A percentile compares a stretch with the other conserved stretches of the same genome.
Conservation (phyloP, 345 rosid genomes). For the Excoecaria agallocha region DNA sequence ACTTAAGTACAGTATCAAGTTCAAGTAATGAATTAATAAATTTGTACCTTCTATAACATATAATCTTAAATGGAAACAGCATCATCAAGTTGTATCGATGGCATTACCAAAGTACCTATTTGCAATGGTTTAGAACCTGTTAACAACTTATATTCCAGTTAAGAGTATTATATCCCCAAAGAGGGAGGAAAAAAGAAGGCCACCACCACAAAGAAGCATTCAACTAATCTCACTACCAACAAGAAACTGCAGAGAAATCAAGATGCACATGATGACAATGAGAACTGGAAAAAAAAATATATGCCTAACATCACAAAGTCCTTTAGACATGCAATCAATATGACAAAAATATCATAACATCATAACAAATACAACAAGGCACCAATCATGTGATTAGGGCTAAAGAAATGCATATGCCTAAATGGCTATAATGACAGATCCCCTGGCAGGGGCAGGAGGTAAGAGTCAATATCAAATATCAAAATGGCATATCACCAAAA, state of each 20-base stretch:
- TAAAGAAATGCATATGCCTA: background rate
- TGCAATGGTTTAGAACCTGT: conserved; percentile 66
- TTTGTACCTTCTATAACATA: conserved; percentile 59
- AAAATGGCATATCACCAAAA: background rate
- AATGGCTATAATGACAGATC: background rate
- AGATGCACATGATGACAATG: background rate
- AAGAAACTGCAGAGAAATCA: conserved; percentile 1
- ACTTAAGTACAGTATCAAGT: conserved; percentile 24
- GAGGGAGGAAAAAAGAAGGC: conserved; percentile 13
- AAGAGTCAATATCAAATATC: too few species aligned
- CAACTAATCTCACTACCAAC: conserved; percentile 16
- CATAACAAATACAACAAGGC: background rate
- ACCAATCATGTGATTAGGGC: background rate
- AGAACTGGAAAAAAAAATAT: background rate
- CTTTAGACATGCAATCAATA: background rate
- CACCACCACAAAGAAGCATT: conserved; percentile 15
- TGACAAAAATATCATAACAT: background rate
- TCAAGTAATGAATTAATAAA: conserved; percentile 26
- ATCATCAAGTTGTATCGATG: conserved; percentile 69
- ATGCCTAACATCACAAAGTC: background rate
- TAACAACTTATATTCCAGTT: conserved; percentile 48
- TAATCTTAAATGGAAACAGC: conserved; percentile 65
- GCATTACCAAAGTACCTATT: conserved; percentile 68
- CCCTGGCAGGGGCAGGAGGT: background rate
- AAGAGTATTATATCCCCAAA: conserved; percentile 30